phyloP scores from a whole-genome alignment of 305 asterid species.

The Fraxinus baroniana region DNA sequence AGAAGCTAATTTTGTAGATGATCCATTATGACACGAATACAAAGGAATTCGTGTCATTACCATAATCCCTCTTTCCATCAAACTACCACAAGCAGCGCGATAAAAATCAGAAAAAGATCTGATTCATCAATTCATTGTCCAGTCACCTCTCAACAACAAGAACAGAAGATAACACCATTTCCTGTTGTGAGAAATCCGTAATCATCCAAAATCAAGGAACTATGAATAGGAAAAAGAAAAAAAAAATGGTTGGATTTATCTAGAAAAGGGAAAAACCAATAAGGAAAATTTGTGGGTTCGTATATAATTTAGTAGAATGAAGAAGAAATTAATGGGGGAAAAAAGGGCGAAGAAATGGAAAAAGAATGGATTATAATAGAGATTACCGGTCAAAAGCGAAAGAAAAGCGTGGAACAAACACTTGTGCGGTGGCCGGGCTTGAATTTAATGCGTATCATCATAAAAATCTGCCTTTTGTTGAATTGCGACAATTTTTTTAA shows the following conservation, averaged over 20 bases:
- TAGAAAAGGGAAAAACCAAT: neutral
- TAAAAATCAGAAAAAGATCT: neutral
- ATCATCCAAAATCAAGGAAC: neutral
- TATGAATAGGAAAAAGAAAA: neutral
- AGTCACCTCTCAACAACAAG: neutral
- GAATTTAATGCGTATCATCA: neutral
- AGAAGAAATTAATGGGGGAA: neutral
- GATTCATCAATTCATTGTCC: neutral
- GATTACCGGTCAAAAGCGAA: conserved; percentile 6
- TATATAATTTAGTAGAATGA: neutral
- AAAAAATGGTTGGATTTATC: neutral
- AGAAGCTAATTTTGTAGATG: conserved; percentile 1
- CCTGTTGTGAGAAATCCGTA: conserved; percentile 1
- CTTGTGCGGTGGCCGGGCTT: conserved; percentile 16
- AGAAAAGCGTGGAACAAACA: conserved; percentile 28
- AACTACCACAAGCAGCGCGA: neutral
- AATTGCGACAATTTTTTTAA: neutral
- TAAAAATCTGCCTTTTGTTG: conserved; percentile 30
- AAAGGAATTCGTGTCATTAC: conserved; percentile 23
- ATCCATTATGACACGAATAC: conserved; percentile 19
- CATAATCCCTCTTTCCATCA: conserved; percentile 34
- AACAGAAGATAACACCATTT: conserved; percentile 1
- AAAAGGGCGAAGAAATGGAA: neutral
- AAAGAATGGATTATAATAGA: neutral
- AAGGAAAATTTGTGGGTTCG: neutral